phyloP scores from a whole-genome alignment of 2,329 filamentous ascomycete species.

The Pyrenophora tritici-repentis region DNA sequence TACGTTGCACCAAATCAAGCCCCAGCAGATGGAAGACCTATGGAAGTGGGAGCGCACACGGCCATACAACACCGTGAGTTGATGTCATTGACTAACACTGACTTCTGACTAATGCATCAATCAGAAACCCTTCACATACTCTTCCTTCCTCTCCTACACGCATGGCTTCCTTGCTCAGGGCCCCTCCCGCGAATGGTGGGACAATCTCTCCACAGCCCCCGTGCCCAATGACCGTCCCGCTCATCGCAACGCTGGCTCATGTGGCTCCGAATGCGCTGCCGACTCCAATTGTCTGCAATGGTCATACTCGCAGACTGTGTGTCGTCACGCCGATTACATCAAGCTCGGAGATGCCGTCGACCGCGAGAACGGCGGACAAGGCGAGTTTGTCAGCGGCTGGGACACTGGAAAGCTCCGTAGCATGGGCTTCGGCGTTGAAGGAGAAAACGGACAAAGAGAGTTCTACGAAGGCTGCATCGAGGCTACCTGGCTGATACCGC shows the following conservation, averaged over 20 bases:
- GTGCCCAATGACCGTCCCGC: conserved; percentile 44
- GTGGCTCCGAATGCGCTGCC: conserved; percentile 42
- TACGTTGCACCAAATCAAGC: conserved; percentile 46
- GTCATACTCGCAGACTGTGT: conserved; percentile 46
- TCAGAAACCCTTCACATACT: conserved; percentile 46
- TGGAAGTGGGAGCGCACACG: conserved; percentile 55
- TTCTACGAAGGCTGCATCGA: conserved; percentile 44
- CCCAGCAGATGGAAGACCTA: conserved; percentile 56
- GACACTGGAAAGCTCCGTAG: conserved; percentile 44
- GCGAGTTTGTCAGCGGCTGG: conserved; percentile 48
- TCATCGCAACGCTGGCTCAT: conserved; percentile 40
- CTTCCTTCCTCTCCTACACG: conserved; percentile 45
- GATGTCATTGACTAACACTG: background rate
- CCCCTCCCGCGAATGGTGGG: conserved; percentile 43
- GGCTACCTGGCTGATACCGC: conserved; percentile 48
- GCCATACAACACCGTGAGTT: conserved; percentile 39
- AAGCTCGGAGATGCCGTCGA: conserved; percentile 43
- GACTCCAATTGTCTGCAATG: conserved; percentile 44
- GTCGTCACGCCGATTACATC: conserved; percentile 46
- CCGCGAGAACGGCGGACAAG: conserved; percentile 39
- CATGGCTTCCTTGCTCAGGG: conserved; percentile 41
- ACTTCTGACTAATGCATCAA: conserved; percentile 9
- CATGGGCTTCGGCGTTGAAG: conserved; percentile 43
- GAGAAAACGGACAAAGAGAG: conserved; percentile 35
- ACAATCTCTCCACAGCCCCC: conserved; percentile 41